Evolutionary conservation across 176 grass and related monocot species (phyloP).

Genomic region (Lolium multiflorum): DNA sequence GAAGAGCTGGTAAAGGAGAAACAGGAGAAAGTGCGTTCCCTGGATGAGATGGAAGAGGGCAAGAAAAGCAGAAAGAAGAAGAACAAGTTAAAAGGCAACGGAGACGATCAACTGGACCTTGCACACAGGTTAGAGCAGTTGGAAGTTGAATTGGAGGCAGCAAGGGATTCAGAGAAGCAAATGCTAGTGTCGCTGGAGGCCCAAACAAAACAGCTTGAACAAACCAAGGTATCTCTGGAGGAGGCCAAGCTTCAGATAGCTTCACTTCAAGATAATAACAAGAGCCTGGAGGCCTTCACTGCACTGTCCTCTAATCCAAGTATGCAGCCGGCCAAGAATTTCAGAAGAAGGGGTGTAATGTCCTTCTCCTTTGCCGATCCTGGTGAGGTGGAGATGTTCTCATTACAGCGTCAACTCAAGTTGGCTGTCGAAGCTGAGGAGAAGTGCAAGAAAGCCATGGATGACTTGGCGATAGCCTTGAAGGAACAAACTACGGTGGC

Average conservation of each 20-base stretch:
- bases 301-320: constrained; percentile 23
- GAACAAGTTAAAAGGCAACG: constrained; percentile 39
- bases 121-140: constrained; percentile 50
- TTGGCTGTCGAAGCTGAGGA: constrained; percentile 78
- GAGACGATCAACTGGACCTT: constrained; percentile 39
- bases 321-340: constrained; percentile 43
- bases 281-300: constrained; percentile 36
- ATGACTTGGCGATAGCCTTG: constrained; percentile 81
- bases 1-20: constrained; percentile 78
- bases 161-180: constrained; percentile 80
- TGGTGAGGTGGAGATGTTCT: constrained; percentile 52
- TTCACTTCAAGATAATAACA: constrained; percentile 56
- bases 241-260: constrained; percentile 80
- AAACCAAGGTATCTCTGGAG: constrained; percentile 77
- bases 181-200: constrained; percentile 56
- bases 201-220: constrained; percentile 78
- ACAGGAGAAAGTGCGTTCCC: constrained; percentile 51
- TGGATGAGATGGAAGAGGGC: constrained; percentile 60
- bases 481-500: constrained; percentile 65
- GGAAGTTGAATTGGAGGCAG: constrained; percentile 63
- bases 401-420: constrained; percentile 75
- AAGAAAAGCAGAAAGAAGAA: constrained; percentile 45
- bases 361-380: constrained; percentile 48
- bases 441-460: constrained; percentile 91
- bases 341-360: constrained; percentile 53